phyloP scores from a whole-genome alignment of 2,329 filamentous ascomycete genomes.

The Purpureocillium takamizusanense region DNA sequence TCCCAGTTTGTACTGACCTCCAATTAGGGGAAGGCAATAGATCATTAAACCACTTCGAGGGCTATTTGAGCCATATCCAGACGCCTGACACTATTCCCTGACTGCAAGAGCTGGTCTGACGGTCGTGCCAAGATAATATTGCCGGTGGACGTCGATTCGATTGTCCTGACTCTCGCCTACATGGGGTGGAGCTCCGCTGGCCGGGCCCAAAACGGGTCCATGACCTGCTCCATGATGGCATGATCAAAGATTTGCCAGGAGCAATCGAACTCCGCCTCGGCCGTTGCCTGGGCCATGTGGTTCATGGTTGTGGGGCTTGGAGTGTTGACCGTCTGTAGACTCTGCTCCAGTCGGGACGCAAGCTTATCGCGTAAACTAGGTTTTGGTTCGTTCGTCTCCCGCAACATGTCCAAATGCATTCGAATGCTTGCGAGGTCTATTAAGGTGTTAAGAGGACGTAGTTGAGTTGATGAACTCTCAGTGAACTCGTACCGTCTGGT shows the following conservation, averaged over 20 bases:
- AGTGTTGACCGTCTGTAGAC: conserved; percentile 14
- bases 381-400: conserved; percentile 17
- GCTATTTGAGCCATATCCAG: too few relatives aligned
- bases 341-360: conserved; percentile 14
- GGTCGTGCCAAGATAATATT: too few relatives aligned
- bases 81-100: too few relatives aligned
- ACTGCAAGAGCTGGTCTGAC: too few relatives aligned
- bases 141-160: too few relatives aligned
- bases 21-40: too few relatives aligned
- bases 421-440: conserved; percentile 18
- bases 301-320: conserved; percentile 6
- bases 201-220: too few relatives aligned
- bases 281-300: conserved; percentile 5
- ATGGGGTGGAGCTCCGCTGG: too few relatives aligned
- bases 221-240: conserved; percentile 3
- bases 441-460: neutral
- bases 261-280: conserved; percentile 7
- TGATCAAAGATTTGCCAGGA: conserved; percentile 12
- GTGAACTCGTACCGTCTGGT: conserved; percentile 20
- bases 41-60: too few relatives aligned
- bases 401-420: conserved; percentile 18
- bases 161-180: too few relatives aligned
- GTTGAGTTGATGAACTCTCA: neutral
- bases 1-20: too few relatives aligned
- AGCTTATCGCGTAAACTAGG: conserved; percentile 8